These are phyloP conservation scores for Pichia deserticola DNA, from an alignment of 805 yeast species.

Conservation along the genomic window DNA sequence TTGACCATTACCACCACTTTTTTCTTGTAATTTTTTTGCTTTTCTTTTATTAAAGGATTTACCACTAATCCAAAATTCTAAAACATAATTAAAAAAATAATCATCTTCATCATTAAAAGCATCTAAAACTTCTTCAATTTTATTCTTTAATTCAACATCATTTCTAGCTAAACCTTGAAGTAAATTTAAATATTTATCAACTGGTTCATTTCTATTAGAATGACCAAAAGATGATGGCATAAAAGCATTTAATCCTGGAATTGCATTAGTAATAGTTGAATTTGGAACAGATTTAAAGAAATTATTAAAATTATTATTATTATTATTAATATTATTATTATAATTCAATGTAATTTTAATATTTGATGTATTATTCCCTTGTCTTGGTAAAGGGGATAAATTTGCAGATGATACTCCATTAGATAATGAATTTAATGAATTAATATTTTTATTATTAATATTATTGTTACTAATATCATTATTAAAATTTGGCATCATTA, in stretches of 20 bases:
- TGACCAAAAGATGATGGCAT: not conserved
- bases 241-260: conserved; percentile 15
- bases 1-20: conserved; percentile 9
- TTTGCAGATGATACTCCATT: not conserved
- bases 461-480: not conserved
- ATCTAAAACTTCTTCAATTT: conserved; percentile 20
- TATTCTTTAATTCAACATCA: conserved; percentile 25
- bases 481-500: conserved; percentile 16
- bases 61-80: conserved; percentile 28
- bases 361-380: not conserved
- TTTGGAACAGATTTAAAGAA: conserved; percentile 13
- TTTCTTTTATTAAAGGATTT: conserved; percentile 25
- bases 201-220: conserved; percentile 16
- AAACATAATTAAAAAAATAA: conserved; percentile 26
- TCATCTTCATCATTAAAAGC: conserved; percentile 29
- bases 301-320: conserved; percentile 4
- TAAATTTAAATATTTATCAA: conserved; percentile 22
- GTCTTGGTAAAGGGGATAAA: conserved; percentile 8
- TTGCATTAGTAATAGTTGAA: conserved; percentile 7
- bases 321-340: not conserved
- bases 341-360: not conserved
- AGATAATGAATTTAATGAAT: not conserved
- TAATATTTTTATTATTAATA: too few species aligned
- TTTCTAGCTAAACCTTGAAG: conserved; percentile 26
- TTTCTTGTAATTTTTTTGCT: conserved; percentile 16